Base-by-base conservation (phyloP, 768 basidiomycete species). In the Mycena indigotica region DNA sequence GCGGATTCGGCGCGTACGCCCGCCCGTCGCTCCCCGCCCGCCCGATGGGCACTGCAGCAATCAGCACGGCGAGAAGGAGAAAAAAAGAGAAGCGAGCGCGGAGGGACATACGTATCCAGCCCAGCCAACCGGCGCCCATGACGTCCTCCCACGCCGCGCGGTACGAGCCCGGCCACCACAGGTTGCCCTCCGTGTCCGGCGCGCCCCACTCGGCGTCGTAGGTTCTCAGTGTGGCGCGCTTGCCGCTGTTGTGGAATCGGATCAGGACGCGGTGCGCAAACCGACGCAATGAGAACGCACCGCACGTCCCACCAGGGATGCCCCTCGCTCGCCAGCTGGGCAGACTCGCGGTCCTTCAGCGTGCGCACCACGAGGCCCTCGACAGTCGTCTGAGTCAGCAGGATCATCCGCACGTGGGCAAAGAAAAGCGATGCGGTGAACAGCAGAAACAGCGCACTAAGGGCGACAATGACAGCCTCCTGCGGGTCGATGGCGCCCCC, bases 121-220 rank as follows among this genome's bases (percentile, higher is more conserved):
- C 84, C 69, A 80, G 78, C 54, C 71, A 70, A 56, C 75, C 81
- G 29, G 64, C 71, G 8, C 95, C 95, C 93, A 98, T 96, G 41
- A 89, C 87, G 49, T 84, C 82, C 63, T 82, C 80, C 94, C 94
- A 97, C 62, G 87, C 88, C 40, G 72, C 75, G 49, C 77, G 70
- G 44, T 64, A 58, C 61, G 78, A 82, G 25, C 90, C 95, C 30
- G 84, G 72, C 86, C 88, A 92, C 95, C 95, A 98, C 5, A 95
- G 71, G 67, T 94, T 87, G 0, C 89, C 93, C 67, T 95, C 95
- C 28, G 77, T 83, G 5, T 79, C 76, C 1, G 90, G 75, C 26
- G 77, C 72, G 0, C 95, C 95, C 90, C 91, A 98, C 65, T 95
- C 93, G 24, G 73, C 72, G 61, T 93, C 84, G 88, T 91, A 95